Conservation (phyloP, 2,329 filamentous ascomycete genomes). For the Beauveria bassiana region DNA sequence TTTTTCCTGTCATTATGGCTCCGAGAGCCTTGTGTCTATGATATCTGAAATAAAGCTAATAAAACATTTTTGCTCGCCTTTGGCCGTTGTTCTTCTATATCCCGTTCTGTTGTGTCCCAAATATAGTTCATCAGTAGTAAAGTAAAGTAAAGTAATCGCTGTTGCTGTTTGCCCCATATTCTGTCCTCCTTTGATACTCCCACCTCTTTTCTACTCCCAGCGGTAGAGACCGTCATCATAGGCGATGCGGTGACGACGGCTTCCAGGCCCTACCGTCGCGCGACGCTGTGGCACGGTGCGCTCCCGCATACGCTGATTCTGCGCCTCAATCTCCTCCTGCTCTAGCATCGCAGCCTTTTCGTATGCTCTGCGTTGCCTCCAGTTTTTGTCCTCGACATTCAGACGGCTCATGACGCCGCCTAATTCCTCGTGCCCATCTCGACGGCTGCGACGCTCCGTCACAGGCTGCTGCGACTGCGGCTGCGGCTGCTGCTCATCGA, state of each 20-base stretch:
- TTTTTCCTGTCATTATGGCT: not conserved
- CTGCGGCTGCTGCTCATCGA: not conserved
- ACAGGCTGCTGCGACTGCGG: not conserved
- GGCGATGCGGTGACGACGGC: constrained; percentile 26
- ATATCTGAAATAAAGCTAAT: not conserved
- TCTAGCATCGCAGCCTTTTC: constrained; percentile 19
- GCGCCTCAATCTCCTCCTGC: constrained; percentile 29
- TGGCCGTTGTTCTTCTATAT: not conserved
- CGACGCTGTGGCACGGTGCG: constrained; percentile 32
- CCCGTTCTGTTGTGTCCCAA: not conserved
- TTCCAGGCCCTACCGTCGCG: constrained; percentile 28
- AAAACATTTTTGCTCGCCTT: not conserved
- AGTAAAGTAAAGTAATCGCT: not conserved
- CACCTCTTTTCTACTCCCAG: constrained; percentile 26
- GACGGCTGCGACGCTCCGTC: not conserved
- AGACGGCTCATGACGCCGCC: constrained; percentile 26
- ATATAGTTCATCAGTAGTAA: not conserved
- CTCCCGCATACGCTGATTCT: constrained; percentile 31
- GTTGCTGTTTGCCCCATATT: not conserved
- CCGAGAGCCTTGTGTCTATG: not conserved
- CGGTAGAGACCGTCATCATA: constrained; percentile 34
- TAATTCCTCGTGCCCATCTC: constrained; percentile 22
- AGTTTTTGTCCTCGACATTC: constrained; percentile 23
- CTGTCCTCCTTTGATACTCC: not conserved
- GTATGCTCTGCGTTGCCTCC: constrained; percentile 24